A percentile compares a stretch with the other conserved stretches of the same genome.
phyloP scores from a whole-genome alignment of 75 land plant genomes.

The Chamaecyparis obtusa region DNA sequence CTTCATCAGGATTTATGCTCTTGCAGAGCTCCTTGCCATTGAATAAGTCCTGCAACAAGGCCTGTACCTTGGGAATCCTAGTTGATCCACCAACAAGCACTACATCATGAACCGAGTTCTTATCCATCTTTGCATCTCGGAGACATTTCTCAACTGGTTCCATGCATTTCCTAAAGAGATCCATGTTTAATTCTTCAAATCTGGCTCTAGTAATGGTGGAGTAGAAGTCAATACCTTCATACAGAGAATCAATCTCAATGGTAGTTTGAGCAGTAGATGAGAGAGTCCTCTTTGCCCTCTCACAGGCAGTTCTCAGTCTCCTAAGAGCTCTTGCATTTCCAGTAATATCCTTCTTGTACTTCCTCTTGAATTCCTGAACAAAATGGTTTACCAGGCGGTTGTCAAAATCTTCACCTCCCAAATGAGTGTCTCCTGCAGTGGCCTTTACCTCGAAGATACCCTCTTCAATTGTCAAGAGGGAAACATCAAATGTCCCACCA shows the following conservation, averaged over 20 bases:
- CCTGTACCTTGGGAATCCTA: conserved; percentile 38
- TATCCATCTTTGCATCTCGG: conserved; percentile 41
- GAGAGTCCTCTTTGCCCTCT: conserved; percentile 47
- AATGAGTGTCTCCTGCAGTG: conserved; percentile 69
- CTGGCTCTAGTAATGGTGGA: conserved; percentile 34
- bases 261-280: conserved; percentile 47
- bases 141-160: conserved; percentile 54
- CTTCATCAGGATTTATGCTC: conserved; percentile 53
- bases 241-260: conserved; percentile 43
- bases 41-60: conserved; percentile 39
- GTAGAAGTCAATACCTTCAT: conserved; percentile 37
- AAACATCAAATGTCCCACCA: conserved; percentile 80
- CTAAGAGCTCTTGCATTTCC: conserved; percentile 39
- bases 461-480: conserved; percentile 50
- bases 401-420: conserved; percentile 32
- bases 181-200: conserved; percentile 51
- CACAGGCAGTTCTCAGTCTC: conserved; percentile 38
- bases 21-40: conserved; percentile 48
- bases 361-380: conserved; percentile 30
- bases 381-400: conserved; percentile 27
- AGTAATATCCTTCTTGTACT: conserved; percentile 38
- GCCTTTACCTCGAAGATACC: conserved; percentile 55
- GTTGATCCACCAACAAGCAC: conserved; percentile 42
- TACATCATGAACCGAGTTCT: conserved; percentile 23
- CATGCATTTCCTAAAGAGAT: conserved; percentile 52